These are phyloP conservation scores for Trichoderma erinaceum DNA, from an alignment of 495 filamentous ascomycete genomes.

Conservation along the genomic window DNA sequence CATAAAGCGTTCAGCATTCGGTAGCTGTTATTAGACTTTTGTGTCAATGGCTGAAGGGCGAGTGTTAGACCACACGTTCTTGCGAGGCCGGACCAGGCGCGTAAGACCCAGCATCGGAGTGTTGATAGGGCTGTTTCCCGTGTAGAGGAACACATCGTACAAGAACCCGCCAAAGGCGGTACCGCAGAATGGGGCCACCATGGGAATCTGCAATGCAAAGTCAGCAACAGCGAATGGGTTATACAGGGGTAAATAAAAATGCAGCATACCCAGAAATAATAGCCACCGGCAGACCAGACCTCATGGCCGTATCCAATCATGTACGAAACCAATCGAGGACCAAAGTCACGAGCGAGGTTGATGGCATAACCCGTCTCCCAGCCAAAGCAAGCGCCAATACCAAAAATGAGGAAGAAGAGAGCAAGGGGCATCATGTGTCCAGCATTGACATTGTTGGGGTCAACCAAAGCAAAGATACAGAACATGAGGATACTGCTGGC, in stretches of 20 bases:
- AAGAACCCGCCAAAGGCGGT: slow-evolving; percentile 55
- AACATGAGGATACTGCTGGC: slow-evolving; percentile 58
- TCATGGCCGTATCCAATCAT: slow-evolving; percentile 57
- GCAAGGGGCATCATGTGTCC: slow-evolving; percentile 47
- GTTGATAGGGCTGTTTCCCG: slow-evolving; percentile 53
- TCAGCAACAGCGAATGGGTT: neutral
- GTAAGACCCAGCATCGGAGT: slow-evolving; percentile 52
- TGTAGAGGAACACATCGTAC: slow-evolving; percentile 58
- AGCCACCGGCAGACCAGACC: slow-evolving; percentile 56
- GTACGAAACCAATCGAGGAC: slow-evolving; percentile 56
- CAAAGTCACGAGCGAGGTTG: slow-evolving; percentile 62
- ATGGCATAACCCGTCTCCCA: slow-evolving; percentile 67
- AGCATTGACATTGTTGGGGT: slow-evolving; percentile 43
- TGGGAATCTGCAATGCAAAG: slow-evolving; percentile 31
- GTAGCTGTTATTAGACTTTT: neutral
- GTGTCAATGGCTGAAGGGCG: neutral
- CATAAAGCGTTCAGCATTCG: neutral
- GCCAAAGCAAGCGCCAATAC: slow-evolving; percentile 61
- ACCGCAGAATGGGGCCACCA: slow-evolving; percentile 53
- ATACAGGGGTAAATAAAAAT: neutral
- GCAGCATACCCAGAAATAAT: slow-evolving; percentile 56
- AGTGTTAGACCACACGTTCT: slow-evolving; percentile 16
- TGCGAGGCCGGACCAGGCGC: slow-evolving; percentile 25
- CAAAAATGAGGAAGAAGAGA: slow-evolving; percentile 60
- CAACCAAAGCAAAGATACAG: slow-evolving; percentile 60